Base-by-base conservation (phyloP, 495 filamentous ascomycete genomes). In the Daldinia loculata region DNA sequence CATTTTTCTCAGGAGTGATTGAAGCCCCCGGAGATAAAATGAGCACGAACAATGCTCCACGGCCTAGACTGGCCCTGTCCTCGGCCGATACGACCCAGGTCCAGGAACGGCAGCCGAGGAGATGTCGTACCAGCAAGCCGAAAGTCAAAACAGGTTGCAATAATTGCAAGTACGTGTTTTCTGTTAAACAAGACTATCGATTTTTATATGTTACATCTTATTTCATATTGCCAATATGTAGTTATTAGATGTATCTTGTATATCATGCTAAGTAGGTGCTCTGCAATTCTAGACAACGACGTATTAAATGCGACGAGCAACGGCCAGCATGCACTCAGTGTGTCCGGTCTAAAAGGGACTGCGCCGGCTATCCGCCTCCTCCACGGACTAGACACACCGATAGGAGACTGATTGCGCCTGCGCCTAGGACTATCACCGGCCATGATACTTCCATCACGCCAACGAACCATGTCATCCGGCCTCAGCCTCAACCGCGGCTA, bases 301-400 rank as follows among this genome's bases (percentile, higher is more conserved):
- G 84, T 69, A 88, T 91, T 29, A 90, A 91, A 78, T 91, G 89
- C 78, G 89, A 88, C 76, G 89, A 91, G 75, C 81, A 80, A 63
- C 87, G 86, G 57, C 89, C 89, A 4, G 68, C 73, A 3, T 91
- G 89, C 71, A 77, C 77, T 34, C 85, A 87, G 41, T 91, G 89
- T 67, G 75, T 86, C 17, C 79, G 81, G 24, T 84, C 84, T 8
- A 83, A 79, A 61, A 84, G 82, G 66, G 56, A 66, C 19, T 88
- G 85, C 71, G 75, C 76, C 29, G 85, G 85, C 62, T 88, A 86
- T 63, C 85, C 85, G 15, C 81, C 85, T 5, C 83, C 83, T 61
- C 75, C 78, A 24, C 77, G 82, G 61, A 74, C 80, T 14, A 75
- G 79, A 45, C 76, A 77, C 12, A 80, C 79, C 30, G 80, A 82